Conservation (phyloP, 2,329 filamentous ascomycete genomes). For the Diplodia scrobiculata region DNA sequence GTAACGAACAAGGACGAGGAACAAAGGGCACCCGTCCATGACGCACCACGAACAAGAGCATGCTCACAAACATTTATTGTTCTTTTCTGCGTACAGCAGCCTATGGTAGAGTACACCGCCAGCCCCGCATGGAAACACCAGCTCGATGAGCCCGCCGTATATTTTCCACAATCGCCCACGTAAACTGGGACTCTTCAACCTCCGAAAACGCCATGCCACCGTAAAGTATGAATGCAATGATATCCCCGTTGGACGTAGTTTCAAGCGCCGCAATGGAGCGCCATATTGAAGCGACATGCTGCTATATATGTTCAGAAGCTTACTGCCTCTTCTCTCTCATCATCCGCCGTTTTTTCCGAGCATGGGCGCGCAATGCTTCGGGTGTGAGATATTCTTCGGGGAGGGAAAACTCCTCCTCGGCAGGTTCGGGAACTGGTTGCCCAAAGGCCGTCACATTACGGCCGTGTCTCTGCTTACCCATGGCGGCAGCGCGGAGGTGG, state of each 20-base stretch:
- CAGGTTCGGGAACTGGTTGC: constrained; percentile 71
- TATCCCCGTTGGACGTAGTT: constrained; percentile 18
- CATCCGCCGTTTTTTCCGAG: constrained; percentile 63
- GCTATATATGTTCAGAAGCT: constrained; percentile 20
- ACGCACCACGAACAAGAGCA: neutral
- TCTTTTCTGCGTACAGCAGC: constrained; percentile 1
- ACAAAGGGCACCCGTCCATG: neutral
- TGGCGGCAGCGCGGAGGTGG: constrained; percentile 75
- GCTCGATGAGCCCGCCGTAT: constrained; percentile 8
- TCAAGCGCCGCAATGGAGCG: neutral
- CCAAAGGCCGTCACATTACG: constrained; percentile 80
- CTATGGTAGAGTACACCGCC: constrained; percentile 19
- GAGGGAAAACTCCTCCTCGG: constrained; percentile 71
- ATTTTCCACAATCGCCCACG: constrained; percentile 11
- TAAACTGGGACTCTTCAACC: neutral
- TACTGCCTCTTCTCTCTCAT: constrained; percentile 53
- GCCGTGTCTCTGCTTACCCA: constrained; percentile 71
- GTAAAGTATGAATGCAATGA: constrained; percentile 9
- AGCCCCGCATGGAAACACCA: constrained; percentile 1
- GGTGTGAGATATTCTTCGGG: constrained; percentile 64
- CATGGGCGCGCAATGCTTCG: constrained; percentile 57
- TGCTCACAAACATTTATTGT: constrained; percentile 1
- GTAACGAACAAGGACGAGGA: neutral
- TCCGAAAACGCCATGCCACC: constrained; percentile 23
- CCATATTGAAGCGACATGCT: constrained; percentile 17